A percentile compares a stretch with the other conserved stretches of the same genome.
These are phyloP conservation scores for Rhytidhysteron rufulum DNA, from an alignment of 2,329 filamentous ascomycete species.

Conservation along the genomic window DNA sequence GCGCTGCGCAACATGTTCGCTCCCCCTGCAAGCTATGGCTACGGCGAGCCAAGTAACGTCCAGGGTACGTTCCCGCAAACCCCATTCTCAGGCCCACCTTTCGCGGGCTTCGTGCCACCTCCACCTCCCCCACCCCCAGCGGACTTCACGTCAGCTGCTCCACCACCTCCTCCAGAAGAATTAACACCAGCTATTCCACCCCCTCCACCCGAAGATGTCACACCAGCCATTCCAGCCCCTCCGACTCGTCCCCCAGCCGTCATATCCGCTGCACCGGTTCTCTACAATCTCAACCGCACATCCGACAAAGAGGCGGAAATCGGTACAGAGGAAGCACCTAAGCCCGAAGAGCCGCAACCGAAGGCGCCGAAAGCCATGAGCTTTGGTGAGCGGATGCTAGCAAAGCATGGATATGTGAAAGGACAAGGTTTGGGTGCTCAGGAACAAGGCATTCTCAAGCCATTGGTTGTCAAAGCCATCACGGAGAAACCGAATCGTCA, in stretches of 20 bases:
- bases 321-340: constrained; percentile 11
- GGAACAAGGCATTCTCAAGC: constrained; percentile 77
- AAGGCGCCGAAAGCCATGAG: constrained; percentile 46
- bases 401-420: constrained; percentile 90
- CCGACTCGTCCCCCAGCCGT: constrained; percentile 43
- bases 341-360: constrained; percentile 45
- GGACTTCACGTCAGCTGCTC: constrained; percentile 45
- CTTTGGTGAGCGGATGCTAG: constrained; percentile 84
- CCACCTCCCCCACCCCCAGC: constrained; percentile 8
- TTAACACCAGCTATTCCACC: constrained; percentile 5
- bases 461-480: constrained; percentile 78
- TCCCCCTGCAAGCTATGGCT: constrained; percentile 42
- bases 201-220: constrained; percentile 8
- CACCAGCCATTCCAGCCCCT: constrained; percentile 9
- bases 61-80: constrained; percentile 20
- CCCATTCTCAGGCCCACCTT: constrained; percentile 12
- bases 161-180: constrained; percentile 25
- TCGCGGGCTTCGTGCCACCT: constrained; percentile 3
- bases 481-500: constrained; percentile 73
- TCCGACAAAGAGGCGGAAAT: constrained; percentile 51
- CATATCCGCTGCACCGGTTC: constrained; percentile 75
- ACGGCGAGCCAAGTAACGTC: constrained; percentile 16
- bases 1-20: constrained; percentile 48
- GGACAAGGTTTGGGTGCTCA: constrained; percentile 83
- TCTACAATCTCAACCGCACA: constrained; percentile 58